These are phyloP conservation scores for Hyphodiscus sp. DNA, from an alignment of 2,329 filamentous ascomycete species.

Conservation along the genomic window DNA sequence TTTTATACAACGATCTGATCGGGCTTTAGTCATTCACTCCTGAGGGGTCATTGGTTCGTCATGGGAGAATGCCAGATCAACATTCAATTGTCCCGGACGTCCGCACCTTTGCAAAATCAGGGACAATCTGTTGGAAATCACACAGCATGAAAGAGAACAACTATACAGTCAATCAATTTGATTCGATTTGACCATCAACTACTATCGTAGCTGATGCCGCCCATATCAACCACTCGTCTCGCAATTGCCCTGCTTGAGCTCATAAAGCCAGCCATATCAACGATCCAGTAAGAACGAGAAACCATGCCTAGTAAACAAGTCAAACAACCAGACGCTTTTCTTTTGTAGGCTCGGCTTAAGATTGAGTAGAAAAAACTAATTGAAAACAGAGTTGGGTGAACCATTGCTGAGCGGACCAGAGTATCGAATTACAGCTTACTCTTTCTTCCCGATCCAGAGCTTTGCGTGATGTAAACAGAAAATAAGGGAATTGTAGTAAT, in stretches of 20 bases:
- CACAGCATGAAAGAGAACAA: background rate
- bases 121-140: background rate
- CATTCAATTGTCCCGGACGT: background rate
- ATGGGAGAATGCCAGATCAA: too few relatives aligned
- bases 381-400: slow-evolving; percentile 8
- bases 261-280: background rate
- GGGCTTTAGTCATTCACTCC: too few relatives aligned
- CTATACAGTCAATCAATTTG: background rate
- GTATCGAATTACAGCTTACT: slow-evolving; percentile 3
- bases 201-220: background rate
- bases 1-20: too few relatives aligned
- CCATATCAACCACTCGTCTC: background rate
- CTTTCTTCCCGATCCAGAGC: background rate
- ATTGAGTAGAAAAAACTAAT: slow-evolving; percentile 3
- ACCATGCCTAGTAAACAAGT: background rate
- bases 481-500: slow-evolving; percentile 17
- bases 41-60: too few relatives aligned
- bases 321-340: background rate
- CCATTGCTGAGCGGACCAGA: background rate
- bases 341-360: background rate
- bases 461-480: background rate
- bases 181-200: background rate
- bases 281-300: background rate
- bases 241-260: background rate
- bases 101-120: background rate